Conservation (phyloP, 2,329 filamentous ascomycete genomes). For the Calonectria pteridis region DNA sequence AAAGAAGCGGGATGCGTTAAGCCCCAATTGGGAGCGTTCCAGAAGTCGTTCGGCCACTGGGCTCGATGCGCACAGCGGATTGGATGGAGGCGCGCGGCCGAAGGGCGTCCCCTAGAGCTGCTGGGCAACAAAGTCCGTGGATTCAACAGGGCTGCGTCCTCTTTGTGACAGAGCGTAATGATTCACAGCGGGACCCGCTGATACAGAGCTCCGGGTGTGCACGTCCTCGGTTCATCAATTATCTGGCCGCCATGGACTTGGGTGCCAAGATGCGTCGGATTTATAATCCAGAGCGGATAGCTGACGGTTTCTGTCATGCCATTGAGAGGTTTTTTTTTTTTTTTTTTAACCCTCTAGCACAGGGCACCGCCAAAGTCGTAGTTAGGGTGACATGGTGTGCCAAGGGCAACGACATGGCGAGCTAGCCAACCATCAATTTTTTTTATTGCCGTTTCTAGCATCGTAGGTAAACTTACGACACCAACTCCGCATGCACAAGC, state of each 20-base stretch:
- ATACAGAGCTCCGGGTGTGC: conserved; percentile 10
- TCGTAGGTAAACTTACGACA: not conserved
- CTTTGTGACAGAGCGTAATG: conserved; percentile 25
- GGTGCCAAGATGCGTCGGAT: not conserved
- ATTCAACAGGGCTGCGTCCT: conserved; percentile 12
- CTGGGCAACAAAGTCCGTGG: not conserved
- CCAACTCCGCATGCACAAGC: not conserved
- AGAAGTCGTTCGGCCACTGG: conserved; percentile 19
- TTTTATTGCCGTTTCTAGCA: not conserved
- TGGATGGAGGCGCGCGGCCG: conserved; percentile 5
- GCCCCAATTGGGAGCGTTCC: conserved; percentile 27
- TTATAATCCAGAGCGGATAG: not conserved
- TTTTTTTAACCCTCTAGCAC: not conserved
- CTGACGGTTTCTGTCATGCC: conserved; percentile 3
- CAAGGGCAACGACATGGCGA: not conserved
- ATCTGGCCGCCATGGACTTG: not conserved
- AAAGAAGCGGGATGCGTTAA: conserved; percentile 9
- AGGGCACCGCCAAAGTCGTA: not conserved
- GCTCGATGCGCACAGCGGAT: conserved; percentile 15
- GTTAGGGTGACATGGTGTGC: not conserved
- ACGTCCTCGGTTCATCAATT: not conserved
- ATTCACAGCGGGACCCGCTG: conserved; percentile 25
- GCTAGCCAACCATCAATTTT: not conserved
- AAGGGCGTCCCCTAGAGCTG: conserved; percentile 8
- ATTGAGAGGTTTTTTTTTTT: not conserved